Base-by-base conservation (phyloP, 371 early-diverging fungal species). In the Circinella minor region DNA sequence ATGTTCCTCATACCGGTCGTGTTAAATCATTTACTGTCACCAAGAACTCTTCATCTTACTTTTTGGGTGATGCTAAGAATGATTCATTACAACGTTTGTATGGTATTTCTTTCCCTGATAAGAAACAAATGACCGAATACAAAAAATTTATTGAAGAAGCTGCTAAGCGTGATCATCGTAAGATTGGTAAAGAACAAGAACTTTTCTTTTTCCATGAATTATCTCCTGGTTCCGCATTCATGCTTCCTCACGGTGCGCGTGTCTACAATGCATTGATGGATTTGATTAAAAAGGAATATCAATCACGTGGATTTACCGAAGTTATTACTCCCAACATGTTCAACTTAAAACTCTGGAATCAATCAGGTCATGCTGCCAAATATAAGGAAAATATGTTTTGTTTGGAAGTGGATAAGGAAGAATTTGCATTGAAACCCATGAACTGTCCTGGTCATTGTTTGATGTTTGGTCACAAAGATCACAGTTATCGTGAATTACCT, bases 371-470 rank as follows among this genome's bases (percentile, higher is more conserved):
- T 82, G 99, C 98, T 92, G 90, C 96, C 67, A 99, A 99, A 80
- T 99, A 99, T 82, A 89, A 93, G 84, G 98, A 98, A 69, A 94
- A 99, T 85, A 99, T 99, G 99, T 99, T 99, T 85, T 86, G 89
- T 63, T 90, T 99, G 61, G 92, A 94, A 48, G 92, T 96, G 17
- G 90, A 91, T 55, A 94, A 95, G 85, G 95, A 94, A 77, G 86
- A 90, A 66, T 96, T 91, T 84, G 99, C 94, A 1, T 86, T 99
- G 67, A 99, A 99, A 89, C 99, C 99, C 14, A 99, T 99, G 99
- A 99, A 99, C 90, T 99, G 99, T 81, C 99, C 99, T 62, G 98
- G 98, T 49, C 99, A 99, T 81, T 99, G 99, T 87, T 81, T 99
- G 74, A 95, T 99, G 91, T 99, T 99, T 86, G 94, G 86, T 69